Evolutionary conservation across 306 rosid species (phyloP), one percentile per base, ranked within the genome.

Genomic region (Prunus davidiana): DNA sequence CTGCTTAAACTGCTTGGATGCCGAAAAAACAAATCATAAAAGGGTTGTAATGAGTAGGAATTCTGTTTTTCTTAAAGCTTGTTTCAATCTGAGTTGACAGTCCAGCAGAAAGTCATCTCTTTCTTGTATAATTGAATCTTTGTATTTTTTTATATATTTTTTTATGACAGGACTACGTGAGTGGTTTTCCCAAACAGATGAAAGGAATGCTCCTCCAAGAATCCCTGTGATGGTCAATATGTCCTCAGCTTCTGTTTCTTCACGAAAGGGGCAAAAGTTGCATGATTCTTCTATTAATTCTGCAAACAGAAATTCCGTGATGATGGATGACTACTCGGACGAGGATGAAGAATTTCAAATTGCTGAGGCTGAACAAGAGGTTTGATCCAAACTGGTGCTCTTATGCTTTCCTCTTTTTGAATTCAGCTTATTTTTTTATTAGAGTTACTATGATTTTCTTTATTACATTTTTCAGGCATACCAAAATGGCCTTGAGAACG

Each of bases 221-320:
- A 92, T 95, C 77, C 99, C 99, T 30, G 97, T 92, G 70, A 95
- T 95, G 99, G 99, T 95, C 85, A 95, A 92, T 87, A 95, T 95
- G 99, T 78, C 94, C 67, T 95, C 99, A 62, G 72, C 99, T 78
- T 85, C 93, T 46, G 87, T 68, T 83, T 78, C 97, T 72, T 85
- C 93, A 75, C 89, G 85, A 83, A 90, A 87, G 86, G 86, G 78
- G 81, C 89, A 71, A 78, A 92, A 86, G 82, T 68, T 85, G 69
- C 82, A 85, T 71, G 97, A 86, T 69, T 78, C 83, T 80, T 88
- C 88, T 80, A 77, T 74, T 71, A 89, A 78, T 90, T 79, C 90
- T 76, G 87, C 87, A 34, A 86, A 79, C 73, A 91, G 97, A 83
- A 90, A 89, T 82, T 92, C 96, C 57, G 93, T 89, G 75, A 73